phyloP scores from a whole-genome alignment of 306 rosid genomes.

The Aeschynomene evenia region DNA sequence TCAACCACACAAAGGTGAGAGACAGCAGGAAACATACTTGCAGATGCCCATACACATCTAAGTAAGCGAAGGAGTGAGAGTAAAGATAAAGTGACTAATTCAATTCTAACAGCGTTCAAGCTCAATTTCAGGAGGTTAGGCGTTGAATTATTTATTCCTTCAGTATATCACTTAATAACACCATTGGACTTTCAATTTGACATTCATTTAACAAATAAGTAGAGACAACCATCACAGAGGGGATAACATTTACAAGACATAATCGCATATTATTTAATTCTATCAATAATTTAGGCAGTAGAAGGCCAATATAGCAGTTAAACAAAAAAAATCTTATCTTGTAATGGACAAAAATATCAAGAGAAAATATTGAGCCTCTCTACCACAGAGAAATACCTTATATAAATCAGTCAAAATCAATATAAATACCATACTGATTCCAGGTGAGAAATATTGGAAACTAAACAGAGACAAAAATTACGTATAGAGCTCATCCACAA shows the following conservation, averaged over 20 bases:
- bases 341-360: conserved; percentile 10
- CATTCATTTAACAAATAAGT: not conserved
- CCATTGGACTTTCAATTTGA: not conserved
- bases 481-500: no score
- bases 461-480: not conserved
- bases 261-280: conserved; percentile 1
- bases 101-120: not conserved
- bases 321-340: not conserved
- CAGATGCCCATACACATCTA: not conserved
- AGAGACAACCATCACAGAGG: not conserved
- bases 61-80: not conserved
- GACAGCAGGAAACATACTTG: not conserved
- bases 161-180: conserved; percentile 4
- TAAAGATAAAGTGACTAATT: not conserved
- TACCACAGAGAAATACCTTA: not conserved
- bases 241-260: not conserved
- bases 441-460: no score
- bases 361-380: conserved; percentile 2
- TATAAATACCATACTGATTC: not conserved
- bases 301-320: conserved; percentile 1
- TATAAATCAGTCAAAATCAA: conserved; percentile 4
- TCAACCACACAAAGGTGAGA: conserved; percentile 20
- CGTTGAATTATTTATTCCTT: not conserved
- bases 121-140: not conserved
- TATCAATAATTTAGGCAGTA: not conserved